Percentiles rank a stretch among this genome's conserved stretches.
Conservation (phyloP, 2,329 filamentous ascomycete genomes). For the Verticillium nubilum region DNA sequence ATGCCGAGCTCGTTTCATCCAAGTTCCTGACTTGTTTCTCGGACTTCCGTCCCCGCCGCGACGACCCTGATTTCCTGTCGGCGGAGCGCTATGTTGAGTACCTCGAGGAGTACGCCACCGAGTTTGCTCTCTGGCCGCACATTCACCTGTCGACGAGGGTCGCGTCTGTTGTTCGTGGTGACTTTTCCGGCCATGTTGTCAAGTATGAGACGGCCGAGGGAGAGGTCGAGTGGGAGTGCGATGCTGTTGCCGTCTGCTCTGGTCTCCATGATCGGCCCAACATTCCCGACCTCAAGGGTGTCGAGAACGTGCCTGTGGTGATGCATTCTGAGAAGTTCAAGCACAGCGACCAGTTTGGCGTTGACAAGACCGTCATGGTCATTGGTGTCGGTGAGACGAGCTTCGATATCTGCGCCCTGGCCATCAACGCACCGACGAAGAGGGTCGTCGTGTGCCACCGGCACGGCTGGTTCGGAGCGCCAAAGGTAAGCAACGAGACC, state of each 20-base stretch:
- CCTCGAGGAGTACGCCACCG: constrained; percentile 31
- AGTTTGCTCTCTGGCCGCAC: constrained; percentile 29
- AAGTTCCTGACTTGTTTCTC: constrained; percentile 46
- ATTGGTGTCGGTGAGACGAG: constrained; percentile 40
- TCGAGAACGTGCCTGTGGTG: constrained; percentile 27
- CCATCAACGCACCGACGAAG: constrained; percentile 34
- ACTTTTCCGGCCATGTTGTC: constrained; percentile 14
- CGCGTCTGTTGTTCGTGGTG: constrained; percentile 11
- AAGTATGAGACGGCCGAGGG: constrained; percentile 10
- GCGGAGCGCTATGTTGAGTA: constrained; percentile 34
- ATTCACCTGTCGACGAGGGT: constrained; percentile 30
- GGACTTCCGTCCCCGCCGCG: constrained; percentile 35
- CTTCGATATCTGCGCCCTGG: constrained; percentile 38
- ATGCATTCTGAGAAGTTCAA: constrained; percentile 40
- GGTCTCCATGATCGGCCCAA: constrained; percentile 36
- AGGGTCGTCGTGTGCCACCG: constrained; percentile 38
- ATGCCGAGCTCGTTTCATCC: constrained; percentile 42
- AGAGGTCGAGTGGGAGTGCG: constrained; percentile 27
- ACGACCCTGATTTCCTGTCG: constrained; percentile 38
- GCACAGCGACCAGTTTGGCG: constrained; percentile 32
- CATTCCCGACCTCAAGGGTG: constrained; percentile 31
- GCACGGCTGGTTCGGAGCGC: constrained; percentile 39
- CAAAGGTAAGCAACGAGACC: constrained; percentile 27
- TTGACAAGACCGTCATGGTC: constrained; percentile 32
- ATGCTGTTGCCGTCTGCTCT: constrained; percentile 40